Conservation (phyloP, 257 asterid genomes). For the Craterostigma plantagineum region DNA sequence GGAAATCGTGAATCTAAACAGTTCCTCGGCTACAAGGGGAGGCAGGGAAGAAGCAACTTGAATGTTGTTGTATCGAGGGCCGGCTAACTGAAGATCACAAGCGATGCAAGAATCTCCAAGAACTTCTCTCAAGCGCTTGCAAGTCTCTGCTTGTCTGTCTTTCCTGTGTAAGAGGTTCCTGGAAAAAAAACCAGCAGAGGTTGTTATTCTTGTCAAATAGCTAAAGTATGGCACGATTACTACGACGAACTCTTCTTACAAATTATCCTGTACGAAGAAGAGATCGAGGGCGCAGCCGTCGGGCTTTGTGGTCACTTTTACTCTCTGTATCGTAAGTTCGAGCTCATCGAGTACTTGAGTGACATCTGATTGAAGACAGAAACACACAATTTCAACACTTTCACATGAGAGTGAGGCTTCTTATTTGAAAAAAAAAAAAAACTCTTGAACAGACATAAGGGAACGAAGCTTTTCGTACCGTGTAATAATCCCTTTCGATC, state of each 20-base stretch:
- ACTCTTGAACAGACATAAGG: too few species aligned
- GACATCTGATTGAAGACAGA: slow-evolving; percentile 36
- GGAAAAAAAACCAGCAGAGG: background rate
- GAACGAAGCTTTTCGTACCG: too few species aligned
- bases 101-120: slow-evolving; percentile 56
- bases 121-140: slow-evolving; percentile 30
- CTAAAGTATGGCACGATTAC: background rate
- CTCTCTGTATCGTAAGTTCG: slow-evolving; percentile 52
- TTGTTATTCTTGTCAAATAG: background rate
- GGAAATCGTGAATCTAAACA: slow-evolving; percentile 41
- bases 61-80: slow-evolving; percentile 24
- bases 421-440: too few species aligned
- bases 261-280: slow-evolving; percentile 57
- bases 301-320: slow-evolving; percentile 72
- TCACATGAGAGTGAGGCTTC: too few species aligned
- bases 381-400: slow-evolving; percentile 6
- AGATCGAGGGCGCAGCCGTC: slow-evolving; percentile 62
- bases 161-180: slow-evolving; percentile 60
- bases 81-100: slow-evolving; percentile 65
- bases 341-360: slow-evolving; percentile 57
- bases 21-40: slow-evolving; percentile 38
- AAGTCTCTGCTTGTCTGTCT: slow-evolving; percentile 42
- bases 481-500: slow-evolving; percentile 59
- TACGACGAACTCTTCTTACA: slow-evolving; percentile 17
- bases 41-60: slow-evolving; percentile 36